Conservation (phyloP, 345 rosid genomes). For the Rhizophora apiculata region DNA sequence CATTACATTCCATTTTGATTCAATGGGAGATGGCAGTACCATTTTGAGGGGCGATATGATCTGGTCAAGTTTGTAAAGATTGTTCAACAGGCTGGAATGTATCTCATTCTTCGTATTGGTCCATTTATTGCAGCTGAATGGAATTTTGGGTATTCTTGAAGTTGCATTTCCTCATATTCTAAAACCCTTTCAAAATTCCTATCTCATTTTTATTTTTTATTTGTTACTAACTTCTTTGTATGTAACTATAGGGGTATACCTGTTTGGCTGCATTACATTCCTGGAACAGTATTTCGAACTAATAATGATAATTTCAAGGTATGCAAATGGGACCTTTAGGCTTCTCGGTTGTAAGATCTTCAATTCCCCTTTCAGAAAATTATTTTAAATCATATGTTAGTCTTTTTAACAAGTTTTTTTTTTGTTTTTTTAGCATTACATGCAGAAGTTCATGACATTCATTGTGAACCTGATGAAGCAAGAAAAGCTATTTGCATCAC, state of each 20-base stretch:
- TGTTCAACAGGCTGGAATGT: slow-evolving; percentile 86
- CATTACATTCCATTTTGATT: not conserved
- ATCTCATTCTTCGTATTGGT: slow-evolving; percentile 90
- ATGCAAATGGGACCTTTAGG: slow-evolving; percentile 1
- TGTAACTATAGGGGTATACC: slow-evolving; percentile 61
- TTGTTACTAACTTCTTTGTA: not conserved
- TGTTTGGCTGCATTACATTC: slow-evolving; percentile 86
- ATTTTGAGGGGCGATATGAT: slow-evolving; percentile 76
- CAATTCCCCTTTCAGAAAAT: not conserved
- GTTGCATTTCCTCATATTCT: not conserved
- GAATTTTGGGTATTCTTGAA: slow-evolving; percentile 64
- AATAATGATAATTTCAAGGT: slow-evolving; percentile 87
- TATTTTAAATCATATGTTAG: not conserved
- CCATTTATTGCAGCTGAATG: slow-evolving; percentile 95
- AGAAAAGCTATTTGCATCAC: slow-evolving; percentile 90
- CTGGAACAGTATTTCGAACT: slow-evolving; percentile 79
- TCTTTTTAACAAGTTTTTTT: slow-evolving; percentile 12
- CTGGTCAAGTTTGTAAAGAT: slow-evolving; percentile 84
- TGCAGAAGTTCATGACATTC: slow-evolving; percentile 71
- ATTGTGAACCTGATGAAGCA: slow-evolving; percentile 77
- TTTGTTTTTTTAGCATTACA: slow-evolving; percentile 53
- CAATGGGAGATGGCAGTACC: slow-evolving; percentile 45
- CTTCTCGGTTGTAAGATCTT: slow-evolving; percentile 3
- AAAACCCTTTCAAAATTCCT: not conserved
- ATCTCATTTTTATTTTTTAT: not conserved